These are phyloP conservation scores for Herpetomonas tarakana DNA, from an alignment of 208 protist species.

Conservation along the genomic window DNA sequence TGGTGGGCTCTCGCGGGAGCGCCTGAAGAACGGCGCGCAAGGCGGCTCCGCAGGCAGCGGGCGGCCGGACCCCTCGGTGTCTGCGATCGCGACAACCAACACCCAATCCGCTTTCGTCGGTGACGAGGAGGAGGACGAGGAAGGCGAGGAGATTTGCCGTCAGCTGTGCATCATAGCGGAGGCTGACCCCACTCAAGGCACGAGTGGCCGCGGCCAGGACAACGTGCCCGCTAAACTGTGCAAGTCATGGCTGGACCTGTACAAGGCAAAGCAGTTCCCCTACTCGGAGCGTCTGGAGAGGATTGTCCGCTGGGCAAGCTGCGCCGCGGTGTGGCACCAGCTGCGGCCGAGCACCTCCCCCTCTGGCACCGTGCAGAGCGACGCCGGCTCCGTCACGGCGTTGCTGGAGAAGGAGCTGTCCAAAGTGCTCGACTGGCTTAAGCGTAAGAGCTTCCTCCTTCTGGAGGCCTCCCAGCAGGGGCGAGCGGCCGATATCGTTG, in stretches of 20 bases:
- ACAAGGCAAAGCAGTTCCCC: constrained; percentile 25
- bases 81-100: no score
- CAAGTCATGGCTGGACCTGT: constrained; percentile 19
- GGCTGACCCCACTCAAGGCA: not conserved
- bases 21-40: constrained; percentile 12
- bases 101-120: no score
- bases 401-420: constrained; percentile 38
- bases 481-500: constrained; percentile 49
- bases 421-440: constrained; percentile 49
- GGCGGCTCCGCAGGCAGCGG: not conserved
- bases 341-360: constrained; percentile 16
- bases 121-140: constrained; percentile 16
- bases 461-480: constrained; percentile 81
- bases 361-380: constrained; percentile 25
- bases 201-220: not conserved
- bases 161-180: constrained; percentile 25
- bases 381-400: constrained; percentile 10
- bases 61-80: no score
- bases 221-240: constrained; percentile 3
- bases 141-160: constrained; percentile 16
- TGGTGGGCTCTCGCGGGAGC: constrained; percentile 30
- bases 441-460: constrained; percentile 70
- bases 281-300: constrained; percentile 27
- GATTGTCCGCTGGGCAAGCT: constrained; percentile 37
- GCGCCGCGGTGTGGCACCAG: constrained; percentile 44